These are phyloP conservation scores for Trypanosoma mega DNA, from an alignment of 208 protist genomes.

Conservation along the genomic window DNA sequence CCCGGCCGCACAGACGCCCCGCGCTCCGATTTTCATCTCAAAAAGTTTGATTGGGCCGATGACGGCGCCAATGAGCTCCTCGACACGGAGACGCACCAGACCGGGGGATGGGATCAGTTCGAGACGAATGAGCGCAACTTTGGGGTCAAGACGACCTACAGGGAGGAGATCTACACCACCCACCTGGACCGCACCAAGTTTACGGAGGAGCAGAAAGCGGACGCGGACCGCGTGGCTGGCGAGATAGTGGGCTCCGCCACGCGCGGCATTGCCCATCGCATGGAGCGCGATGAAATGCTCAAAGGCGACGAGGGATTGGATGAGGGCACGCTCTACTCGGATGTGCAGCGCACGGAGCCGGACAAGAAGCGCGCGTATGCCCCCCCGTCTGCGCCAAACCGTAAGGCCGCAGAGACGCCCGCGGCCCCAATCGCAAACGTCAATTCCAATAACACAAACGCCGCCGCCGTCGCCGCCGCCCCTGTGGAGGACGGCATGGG, in stretches of 20 bases:
- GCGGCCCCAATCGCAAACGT: background rate
- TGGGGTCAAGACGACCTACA: slow-evolving; percentile 82
- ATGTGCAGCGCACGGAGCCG: slow-evolving; percentile 52
- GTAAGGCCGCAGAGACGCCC: slow-evolving; percentile 16
- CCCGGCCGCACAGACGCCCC: slow-evolving; percentile 38
- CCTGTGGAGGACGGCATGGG: slow-evolving; percentile 16
- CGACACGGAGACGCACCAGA: slow-evolving; percentile 43
- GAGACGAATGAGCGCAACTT: slow-evolving; percentile 77
- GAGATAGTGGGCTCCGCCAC: slow-evolving; percentile 72
- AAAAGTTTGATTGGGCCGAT: slow-evolving; percentile 74
- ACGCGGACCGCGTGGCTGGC: slow-evolving; percentile 66
- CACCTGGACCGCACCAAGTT: slow-evolving; percentile 76
- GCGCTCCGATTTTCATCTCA: slow-evolving; percentile 57
- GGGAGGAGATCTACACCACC: slow-evolving; percentile 90
- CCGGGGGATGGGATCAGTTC: slow-evolving; percentile 90
- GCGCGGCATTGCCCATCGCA: slow-evolving; percentile 63
- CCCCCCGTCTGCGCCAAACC: slow-evolving; percentile 8
- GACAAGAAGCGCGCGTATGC: slow-evolving; percentile 17
- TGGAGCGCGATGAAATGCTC: slow-evolving; percentile 60
- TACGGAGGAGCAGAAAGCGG: slow-evolving; percentile 58
- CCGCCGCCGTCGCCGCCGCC: slow-evolving; percentile 6
- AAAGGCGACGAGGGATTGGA: slow-evolving; percentile 43
- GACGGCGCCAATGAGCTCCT: slow-evolving; percentile 52
- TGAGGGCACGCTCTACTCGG: slow-evolving; percentile 80
- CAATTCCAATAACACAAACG: slow-evolving; percentile 6